Percentiles rank a stretch among this genome's conserved stretches.
Evolutionary conservation across 805 yeast genomes (phyloP).

Genomic region (Suhomyces kilbournensis): DNA sequence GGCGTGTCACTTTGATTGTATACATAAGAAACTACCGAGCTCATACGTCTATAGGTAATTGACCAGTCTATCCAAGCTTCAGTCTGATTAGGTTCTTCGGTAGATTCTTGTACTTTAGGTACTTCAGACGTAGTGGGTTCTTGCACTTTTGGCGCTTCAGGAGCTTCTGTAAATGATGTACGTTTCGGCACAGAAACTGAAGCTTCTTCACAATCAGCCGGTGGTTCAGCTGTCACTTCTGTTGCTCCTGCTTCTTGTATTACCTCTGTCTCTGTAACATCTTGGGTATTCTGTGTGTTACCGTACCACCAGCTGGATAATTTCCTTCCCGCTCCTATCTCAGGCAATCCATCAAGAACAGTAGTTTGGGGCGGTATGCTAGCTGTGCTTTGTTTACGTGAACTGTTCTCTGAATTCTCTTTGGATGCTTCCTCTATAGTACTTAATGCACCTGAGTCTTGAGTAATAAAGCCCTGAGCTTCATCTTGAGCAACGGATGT

Average conservation of each 20-base stretch:
- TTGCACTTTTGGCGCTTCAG: background rate
- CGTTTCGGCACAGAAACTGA: background rate
- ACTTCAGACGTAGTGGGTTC: background rate
- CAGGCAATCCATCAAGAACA: background rate
- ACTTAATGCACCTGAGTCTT: background rate
- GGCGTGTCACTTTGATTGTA: constrained; percentile 3
- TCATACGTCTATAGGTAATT: constrained; percentile 10
- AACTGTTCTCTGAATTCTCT: constrained; percentile 9
- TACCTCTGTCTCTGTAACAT: background rate
- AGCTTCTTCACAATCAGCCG: background rate
- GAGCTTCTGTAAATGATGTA: background rate
- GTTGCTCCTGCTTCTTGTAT: background rate
- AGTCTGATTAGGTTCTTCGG: background rate
- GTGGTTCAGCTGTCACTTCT: background rate
- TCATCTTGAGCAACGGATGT: background rate
- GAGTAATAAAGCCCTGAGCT: background rate
- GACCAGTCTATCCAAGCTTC: constrained; percentile 12
- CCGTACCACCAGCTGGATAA: background rate
- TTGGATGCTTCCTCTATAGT: constrained; percentile 8
- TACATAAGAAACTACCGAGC: constrained; percentile 12
- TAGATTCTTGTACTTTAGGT: background rate
- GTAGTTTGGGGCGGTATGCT: background rate
- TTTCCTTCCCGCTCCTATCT: background rate
- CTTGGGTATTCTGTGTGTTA: background rate
- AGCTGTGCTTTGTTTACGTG: background rate